Percentiles rank a stretch among this genome's conserved stretches.
Conservation (phyloP, 2,329 filamentous ascomycete genomes). For the Metarhizium guizhouense region DNA sequence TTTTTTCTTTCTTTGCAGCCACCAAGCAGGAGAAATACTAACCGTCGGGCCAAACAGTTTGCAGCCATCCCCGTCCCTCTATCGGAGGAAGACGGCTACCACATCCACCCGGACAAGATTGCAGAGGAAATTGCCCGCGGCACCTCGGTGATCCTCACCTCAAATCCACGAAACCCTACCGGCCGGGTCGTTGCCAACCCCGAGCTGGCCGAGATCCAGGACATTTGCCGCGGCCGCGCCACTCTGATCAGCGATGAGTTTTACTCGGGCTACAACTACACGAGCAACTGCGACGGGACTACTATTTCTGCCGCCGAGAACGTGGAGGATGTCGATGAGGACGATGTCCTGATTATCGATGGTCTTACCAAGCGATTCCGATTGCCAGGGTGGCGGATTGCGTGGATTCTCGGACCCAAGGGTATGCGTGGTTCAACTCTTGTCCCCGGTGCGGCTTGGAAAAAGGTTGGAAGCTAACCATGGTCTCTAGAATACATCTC, state of each 20-base stretch:
- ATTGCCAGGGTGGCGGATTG: conserved; percentile 90
- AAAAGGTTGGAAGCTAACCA: background rate
- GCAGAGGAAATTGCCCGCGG: conserved; percentile 83
- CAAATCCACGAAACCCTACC: conserved; percentile 91
- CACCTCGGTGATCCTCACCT: conserved; percentile 82
- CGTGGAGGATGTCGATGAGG: conserved; percentile 78
- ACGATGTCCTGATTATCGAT: conserved; percentile 90
- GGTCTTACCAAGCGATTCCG: conserved; percentile 95
- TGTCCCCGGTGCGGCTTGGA: background rate
- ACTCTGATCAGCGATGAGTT: conserved; percentile 96
- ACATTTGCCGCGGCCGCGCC: conserved; percentile 81
- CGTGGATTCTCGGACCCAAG: conserved; percentile 93
- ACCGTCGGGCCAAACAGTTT: conserved; percentile 42
- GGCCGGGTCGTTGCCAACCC: conserved; percentile 79
- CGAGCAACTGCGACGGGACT: conserved; percentile 77
- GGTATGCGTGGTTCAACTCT: conserved; percentile 21
- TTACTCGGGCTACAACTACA: conserved; percentile 95
- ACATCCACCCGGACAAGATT: conserved; percentile 89
- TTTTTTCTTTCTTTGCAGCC: background rate
- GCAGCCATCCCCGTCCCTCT: conserved; percentile 81
- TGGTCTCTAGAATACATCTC: conserved; percentile 66
- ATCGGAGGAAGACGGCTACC: conserved; percentile 77
- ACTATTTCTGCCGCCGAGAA: conserved; percentile 88
- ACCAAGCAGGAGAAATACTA: background rate
- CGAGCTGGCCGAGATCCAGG: conserved; percentile 82